phyloP scores from a whole-genome alignment of 2,329 filamentous ascomycete genomes.

The Exophiala dermatitidis region DNA sequence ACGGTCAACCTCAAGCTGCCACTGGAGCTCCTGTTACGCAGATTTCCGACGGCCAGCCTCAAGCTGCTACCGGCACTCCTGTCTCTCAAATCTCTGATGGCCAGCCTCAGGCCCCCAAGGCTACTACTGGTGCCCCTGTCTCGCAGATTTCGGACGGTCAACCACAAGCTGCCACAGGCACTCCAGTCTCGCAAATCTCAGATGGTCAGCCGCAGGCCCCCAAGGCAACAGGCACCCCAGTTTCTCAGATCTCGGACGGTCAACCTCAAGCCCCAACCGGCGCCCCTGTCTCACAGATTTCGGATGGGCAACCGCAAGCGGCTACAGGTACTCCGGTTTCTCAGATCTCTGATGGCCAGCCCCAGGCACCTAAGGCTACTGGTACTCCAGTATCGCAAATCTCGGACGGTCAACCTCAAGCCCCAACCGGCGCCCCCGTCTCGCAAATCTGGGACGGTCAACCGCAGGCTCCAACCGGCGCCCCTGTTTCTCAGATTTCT shows the following conservation, averaged over 20 bases:
- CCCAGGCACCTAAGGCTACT: constrained; percentile 32
- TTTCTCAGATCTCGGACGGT: constrained; percentile 19
- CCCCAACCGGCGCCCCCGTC: constrained; percentile 14
- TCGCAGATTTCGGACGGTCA: constrained; percentile 16
- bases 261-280: constrained; percentile 33
- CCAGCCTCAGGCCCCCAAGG: constrained; percentile 30
- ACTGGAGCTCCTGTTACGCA: constrained; percentile 22
- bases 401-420: constrained; percentile 31
- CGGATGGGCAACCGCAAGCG: constrained; percentile 46
- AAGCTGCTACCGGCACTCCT: constrained; percentile 5
- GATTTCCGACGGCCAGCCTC: constrained; percentile 22
- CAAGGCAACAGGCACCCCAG: neutral
- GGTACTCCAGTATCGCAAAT: constrained; percentile 11
- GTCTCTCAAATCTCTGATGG: constrained; percentile 31
- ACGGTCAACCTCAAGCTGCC: constrained; percentile 33
- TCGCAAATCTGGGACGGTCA: constrained; percentile 1
- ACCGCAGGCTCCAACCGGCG: constrained; percentile 23
- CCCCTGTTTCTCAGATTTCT: neutral
- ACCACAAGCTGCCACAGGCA: constrained; percentile 22
- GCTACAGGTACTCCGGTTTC: constrained; percentile 1
- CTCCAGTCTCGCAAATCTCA: constrained; percentile 34
- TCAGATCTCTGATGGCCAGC: constrained; percentile 23
- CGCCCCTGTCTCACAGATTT: constrained; percentile 32
- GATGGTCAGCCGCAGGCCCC: constrained; percentile 45
- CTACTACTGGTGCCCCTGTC: constrained; percentile 16